Evolutionary conservation across 331 rosid species (phyloP).

Genomic region (Malus hybrid): DNA sequence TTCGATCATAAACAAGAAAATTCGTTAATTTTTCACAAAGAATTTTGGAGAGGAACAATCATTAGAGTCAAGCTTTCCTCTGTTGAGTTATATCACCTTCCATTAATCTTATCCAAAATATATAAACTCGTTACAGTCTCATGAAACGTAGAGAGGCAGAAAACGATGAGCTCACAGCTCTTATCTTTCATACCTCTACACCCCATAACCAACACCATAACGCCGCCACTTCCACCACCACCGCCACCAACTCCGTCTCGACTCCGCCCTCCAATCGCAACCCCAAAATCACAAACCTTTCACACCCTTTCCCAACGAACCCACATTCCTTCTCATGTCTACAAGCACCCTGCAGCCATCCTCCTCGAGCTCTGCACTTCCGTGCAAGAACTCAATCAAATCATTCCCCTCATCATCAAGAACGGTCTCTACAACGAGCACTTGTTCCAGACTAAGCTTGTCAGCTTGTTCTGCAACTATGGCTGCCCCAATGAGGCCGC

Average conservation of each 20-base stretch:
- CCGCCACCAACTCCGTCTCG: not conserved
- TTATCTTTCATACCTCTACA: slow-evolving; percentile 12
- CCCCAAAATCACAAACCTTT: not conserved
- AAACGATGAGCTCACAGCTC: slow-evolving; percentile 47
- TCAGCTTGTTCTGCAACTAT: slow-evolving; percentile 68
- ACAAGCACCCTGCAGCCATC: slow-evolving; percentile 73
- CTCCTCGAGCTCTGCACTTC: slow-evolving; percentile 83
- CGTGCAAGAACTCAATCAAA: slow-evolving; percentile 62
- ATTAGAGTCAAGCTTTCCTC: too few relatives aligned
- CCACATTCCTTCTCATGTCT: slow-evolving; percentile 73
- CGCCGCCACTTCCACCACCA: not conserved
- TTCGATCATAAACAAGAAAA: too few relatives aligned
- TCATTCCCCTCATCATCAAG: slow-evolving; percentile 59
- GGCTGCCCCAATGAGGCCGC: slow-evolving; percentile 55
- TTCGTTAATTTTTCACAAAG: too few relatives aligned
- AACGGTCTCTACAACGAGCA: slow-evolving; percentile 67
- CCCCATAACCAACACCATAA: slow-evolving; percentile 10
- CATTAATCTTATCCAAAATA: not conserved
- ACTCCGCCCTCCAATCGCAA: not conserved
- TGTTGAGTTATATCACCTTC: not conserved
- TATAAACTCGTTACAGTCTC: not conserved
- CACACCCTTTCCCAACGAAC: slow-evolving; percentile 51
- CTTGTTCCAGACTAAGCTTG: slow-evolving; percentile 77
- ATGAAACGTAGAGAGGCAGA: not conserved
- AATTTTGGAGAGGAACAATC: too few relatives aligned